phyloP scores from a whole-genome alignment of 1,139 yeast genomes.

The Kluyveromyces sp. region DNA sequence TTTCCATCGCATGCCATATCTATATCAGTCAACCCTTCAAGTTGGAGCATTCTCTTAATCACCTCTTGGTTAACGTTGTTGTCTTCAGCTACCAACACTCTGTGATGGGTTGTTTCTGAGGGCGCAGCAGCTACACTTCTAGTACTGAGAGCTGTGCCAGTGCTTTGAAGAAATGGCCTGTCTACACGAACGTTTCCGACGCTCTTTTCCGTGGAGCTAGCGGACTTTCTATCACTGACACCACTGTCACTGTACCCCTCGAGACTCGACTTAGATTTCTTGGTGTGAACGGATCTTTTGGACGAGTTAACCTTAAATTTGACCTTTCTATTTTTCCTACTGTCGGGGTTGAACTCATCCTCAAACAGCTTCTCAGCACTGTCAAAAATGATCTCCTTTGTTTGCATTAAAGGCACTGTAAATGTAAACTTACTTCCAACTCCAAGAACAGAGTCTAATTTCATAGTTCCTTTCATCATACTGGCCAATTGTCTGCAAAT shows the following conservation, averaged over 20 bases:
- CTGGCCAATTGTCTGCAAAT: conserved; percentile 86
- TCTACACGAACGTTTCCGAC: conserved; percentile 25
- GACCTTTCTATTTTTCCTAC: conserved; percentile 38
- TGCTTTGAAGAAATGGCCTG: conserved; percentile 33
- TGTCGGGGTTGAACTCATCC: conserved; percentile 41
- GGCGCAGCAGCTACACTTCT: conserved; percentile 15
- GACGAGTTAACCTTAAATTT: conserved; percentile 33
- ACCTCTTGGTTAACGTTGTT: conserved; percentile 89
- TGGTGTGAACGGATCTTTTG: conserved; percentile 17
- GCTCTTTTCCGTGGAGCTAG: conserved; percentile 10
- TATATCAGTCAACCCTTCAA: conserved; percentile 68
- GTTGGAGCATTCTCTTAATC: conserved; percentile 69
- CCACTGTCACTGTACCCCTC: conserved; percentile 8
- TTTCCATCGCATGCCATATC: conserved; percentile 85
- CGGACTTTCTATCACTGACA: background rate
- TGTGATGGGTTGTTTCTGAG: conserved; percentile 31
- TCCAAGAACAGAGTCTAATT: conserved; percentile 60
- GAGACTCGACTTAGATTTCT: conserved; percentile 11
- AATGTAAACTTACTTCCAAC: conserved; percentile 77
- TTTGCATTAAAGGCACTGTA: conserved; percentile 69
- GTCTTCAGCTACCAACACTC: conserved; percentile 89
- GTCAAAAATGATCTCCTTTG: conserved; percentile 46
- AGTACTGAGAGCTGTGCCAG: conserved; percentile 36
- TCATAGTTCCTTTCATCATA: conserved; percentile 81
- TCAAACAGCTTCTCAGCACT: conserved; percentile 34